phyloP scores from a whole-genome alignment of 1,139 yeast species.

The Hemisphaericaspora xylofermentans region DNA sequence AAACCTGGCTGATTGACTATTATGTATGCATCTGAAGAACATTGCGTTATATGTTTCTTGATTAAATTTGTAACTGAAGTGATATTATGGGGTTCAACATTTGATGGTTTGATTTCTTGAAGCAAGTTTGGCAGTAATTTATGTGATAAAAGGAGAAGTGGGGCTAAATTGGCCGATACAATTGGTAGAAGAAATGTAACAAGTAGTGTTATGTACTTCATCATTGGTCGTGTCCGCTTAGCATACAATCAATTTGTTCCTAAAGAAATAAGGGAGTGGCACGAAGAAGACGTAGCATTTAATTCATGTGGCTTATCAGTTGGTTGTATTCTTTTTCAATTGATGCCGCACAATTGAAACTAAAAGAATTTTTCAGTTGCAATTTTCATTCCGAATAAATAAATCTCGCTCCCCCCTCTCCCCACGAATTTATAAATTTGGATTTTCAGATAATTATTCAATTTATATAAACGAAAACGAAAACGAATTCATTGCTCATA shows the following conservation, averaged over 20 bases:
- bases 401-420: not conserved
- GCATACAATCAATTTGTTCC: not conserved
- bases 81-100: conserved; percentile 19
- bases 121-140: conserved; percentile 35
- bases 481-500: not conserved
- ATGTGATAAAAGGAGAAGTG: conserved; percentile 45
- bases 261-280: not conserved
- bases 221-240: not conserved
- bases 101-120: conserved; percentile 22
- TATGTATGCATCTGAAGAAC: conserved; percentile 70
- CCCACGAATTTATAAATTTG: not conserved
- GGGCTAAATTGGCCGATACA: conserved; percentile 18
- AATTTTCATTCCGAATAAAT: too few relatives aligned
- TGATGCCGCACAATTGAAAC: not conserved
- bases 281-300: too few relatives aligned
- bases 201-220: not conserved
- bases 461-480: not conserved
- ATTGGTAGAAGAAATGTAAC: conserved; percentile 4
- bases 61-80: conserved; percentile 44
- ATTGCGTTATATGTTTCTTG: conserved; percentile 52
- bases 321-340: too few relatives aligned
- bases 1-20: conserved; percentile 73
- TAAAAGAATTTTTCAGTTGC: too few relatives aligned
- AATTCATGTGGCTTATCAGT: not conserved
- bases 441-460: not conserved